Conservation (phyloP, 75 land plant species). For the Pinus tabuliformis region DNA sequence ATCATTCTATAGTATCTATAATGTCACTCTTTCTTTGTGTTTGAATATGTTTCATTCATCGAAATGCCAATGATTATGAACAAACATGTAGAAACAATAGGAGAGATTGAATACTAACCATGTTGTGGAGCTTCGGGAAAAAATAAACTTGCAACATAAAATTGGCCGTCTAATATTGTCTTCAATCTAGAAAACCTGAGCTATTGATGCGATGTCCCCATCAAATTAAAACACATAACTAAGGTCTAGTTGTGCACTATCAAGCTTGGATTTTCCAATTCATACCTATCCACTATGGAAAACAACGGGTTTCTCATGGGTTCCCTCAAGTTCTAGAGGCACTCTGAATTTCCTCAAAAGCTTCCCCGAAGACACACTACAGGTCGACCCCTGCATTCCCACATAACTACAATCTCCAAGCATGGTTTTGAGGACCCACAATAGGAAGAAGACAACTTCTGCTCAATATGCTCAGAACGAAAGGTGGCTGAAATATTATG, state of each 20-base stretch:
- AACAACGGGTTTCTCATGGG: slow-evolving; percentile 23
- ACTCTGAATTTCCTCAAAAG: slow-evolving; percentile 33
- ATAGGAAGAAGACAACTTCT: slow-evolving; percentile 31
- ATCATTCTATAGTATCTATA: too few relatives aligned
- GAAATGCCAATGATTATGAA: too few relatives aligned
- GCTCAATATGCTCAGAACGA: slow-evolving; percentile 31
- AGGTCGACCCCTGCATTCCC: slow-evolving; percentile 28
- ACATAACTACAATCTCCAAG: slow-evolving; percentile 33
- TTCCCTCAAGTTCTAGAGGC: slow-evolving; percentile 35
- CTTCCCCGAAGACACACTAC: slow-evolving; percentile 16
- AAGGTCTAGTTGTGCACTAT: slow-evolving; percentile 56
- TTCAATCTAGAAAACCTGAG: slow-evolving; percentile 74
- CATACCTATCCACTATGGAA: slow-evolving; percentile 64
- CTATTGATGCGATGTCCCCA: slow-evolving; percentile 65
- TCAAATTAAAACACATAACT: slow-evolving; percentile 74
- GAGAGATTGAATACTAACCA: slow-evolving; percentile 18
- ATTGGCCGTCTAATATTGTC: slow-evolving; percentile 63
- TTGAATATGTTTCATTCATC: too few relatives aligned
- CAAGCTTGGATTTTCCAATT: slow-evolving; percentile 30
- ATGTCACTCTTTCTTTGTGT: too few relatives aligned
- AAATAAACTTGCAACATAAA: slow-evolving; percentile 73
- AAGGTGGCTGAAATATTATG: slow-evolving; percentile 31
- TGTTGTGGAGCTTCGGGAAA: slow-evolving; percentile 28
- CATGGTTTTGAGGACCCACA: slow-evolving; percentile 8
- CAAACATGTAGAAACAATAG: not conserved